Percentiles rank a stretch among this genome's conserved stretches.
These are phyloP conservation scores for Suhomyces yuchorum DNA, from an alignment of 1,139 yeast species.

Conservation along the genomic window DNA sequence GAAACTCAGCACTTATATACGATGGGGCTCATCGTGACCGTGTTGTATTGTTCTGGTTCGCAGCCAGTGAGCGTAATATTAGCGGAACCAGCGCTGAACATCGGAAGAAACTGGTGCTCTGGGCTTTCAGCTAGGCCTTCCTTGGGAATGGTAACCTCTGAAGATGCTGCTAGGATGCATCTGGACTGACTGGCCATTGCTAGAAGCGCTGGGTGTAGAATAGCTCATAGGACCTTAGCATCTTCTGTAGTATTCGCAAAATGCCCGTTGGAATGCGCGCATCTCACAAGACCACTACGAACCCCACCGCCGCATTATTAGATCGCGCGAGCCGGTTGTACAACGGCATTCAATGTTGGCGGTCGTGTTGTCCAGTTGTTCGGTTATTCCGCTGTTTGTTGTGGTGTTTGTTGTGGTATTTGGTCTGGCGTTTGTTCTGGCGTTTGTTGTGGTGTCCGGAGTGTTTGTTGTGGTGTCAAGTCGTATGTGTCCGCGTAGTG, in stretches of 20 bases:
- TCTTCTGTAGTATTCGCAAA: too few relatives aligned
- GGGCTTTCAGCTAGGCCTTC: too few relatives aligned
- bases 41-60: conserved; percentile 5
- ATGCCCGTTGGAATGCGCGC: background rate
- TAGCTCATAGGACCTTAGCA: too few relatives aligned
- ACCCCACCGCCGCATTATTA: background rate
- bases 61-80: background rate
- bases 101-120: background rate
- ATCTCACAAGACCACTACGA: background rate
- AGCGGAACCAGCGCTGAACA: background rate
- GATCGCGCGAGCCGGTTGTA: background rate
- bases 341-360: background rate
- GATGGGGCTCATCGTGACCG: background rate
- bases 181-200: too few relatives aligned
- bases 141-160: too few relatives aligned
- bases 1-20: background rate
- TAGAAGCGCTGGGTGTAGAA: too few relatives aligned
- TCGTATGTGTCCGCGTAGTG: too few relatives aligned
- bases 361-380: background rate
- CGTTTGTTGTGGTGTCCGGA: too few relatives aligned
- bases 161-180: too few relatives aligned
- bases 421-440: too few relatives aligned
- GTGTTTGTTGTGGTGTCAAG: too few relatives aligned
- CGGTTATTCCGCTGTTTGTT: background rate
- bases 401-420: background rate